Conservation (phyloP, 169 alveolate species). For the Babesia ovis region DNA sequence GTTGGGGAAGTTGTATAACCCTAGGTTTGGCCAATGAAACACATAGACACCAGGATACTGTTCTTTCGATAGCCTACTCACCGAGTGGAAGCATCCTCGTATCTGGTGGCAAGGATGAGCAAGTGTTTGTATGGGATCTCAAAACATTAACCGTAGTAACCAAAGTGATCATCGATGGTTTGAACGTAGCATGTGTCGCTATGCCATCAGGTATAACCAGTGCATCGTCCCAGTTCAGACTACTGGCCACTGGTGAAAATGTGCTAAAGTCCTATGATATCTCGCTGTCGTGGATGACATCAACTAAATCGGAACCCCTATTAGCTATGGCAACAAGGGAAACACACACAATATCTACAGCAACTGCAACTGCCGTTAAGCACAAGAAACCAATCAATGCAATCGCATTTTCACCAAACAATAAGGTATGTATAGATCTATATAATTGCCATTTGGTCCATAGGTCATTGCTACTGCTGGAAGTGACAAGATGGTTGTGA, state of each 20-base stretch:
- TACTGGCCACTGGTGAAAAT: slow-evolving; percentile 41
- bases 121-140: slow-evolving; percentile 58
- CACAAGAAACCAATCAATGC: slow-evolving; percentile 61
- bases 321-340: neutral
- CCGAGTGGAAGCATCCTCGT: slow-evolving; percentile 28
- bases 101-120: slow-evolving; percentile 59
- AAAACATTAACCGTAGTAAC: slow-evolving; percentile 26
- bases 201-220: slow-evolving; percentile 10
- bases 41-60: slow-evolving; percentile 54
- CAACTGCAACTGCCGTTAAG: slow-evolving; percentile 43
- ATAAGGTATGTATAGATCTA: slow-evolving; percentile 31
- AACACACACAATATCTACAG: neutral
- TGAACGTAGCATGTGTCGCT: slow-evolving; percentile 33
- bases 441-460: neutral
- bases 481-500: slow-evolving; percentile 62
- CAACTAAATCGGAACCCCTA: neutral
- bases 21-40: slow-evolving; percentile 39
- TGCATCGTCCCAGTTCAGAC: slow-evolving; percentile 3
- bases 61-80: slow-evolving; percentile 46
- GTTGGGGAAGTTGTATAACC: slow-evolving; percentile 34
- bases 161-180: slow-evolving; percentile 17
- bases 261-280: slow-evolving; percentile 44
- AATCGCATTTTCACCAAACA: slow-evolving; percentile 59
- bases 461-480: slow-evolving; percentile 53
- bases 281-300: neutral